phyloP scores from a whole-genome alignment of 257 asterid genomes.

The Solanum chiquidenum region DNA sequence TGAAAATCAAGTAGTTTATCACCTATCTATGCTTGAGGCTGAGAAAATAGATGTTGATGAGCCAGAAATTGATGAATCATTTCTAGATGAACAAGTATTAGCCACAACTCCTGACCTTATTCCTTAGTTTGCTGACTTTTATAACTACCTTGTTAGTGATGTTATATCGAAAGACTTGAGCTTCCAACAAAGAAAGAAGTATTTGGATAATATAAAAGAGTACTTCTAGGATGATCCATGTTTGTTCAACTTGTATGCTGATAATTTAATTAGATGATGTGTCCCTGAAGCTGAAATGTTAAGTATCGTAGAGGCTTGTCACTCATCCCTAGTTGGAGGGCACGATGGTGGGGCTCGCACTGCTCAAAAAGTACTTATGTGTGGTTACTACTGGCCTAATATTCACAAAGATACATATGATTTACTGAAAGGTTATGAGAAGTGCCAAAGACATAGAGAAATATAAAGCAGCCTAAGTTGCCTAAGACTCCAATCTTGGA shows the following conservation, averaged over 20 bases:
- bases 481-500: background rate
- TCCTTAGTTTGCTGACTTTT: background rate
- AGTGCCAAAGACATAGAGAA: background rate
- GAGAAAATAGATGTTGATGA: background rate
- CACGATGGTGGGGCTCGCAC: background rate
- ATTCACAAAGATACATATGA: background rate
- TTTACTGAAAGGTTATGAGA: background rate
- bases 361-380: background rate
- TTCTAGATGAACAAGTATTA: background rate
- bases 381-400: background rate
- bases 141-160: background rate
- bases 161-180: background rate
- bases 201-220: too few relatives aligned
- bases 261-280: too few relatives aligned
- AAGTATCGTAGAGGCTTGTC: background rate
- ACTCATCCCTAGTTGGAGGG: background rate
- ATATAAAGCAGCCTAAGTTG: background rate
- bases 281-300: background rate
- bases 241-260: background rate
- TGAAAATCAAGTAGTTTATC: background rate
- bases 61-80: background rate
- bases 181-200: background rate
- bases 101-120: background rate
- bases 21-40: background rate
- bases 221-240: background rate